Percentiles rank a stretch among this genome's conserved stretches.
These are phyloP conservation scores for Rubia balearica DNA, from an alignment of 305 asterid species.

Conservation along the genomic window DNA sequence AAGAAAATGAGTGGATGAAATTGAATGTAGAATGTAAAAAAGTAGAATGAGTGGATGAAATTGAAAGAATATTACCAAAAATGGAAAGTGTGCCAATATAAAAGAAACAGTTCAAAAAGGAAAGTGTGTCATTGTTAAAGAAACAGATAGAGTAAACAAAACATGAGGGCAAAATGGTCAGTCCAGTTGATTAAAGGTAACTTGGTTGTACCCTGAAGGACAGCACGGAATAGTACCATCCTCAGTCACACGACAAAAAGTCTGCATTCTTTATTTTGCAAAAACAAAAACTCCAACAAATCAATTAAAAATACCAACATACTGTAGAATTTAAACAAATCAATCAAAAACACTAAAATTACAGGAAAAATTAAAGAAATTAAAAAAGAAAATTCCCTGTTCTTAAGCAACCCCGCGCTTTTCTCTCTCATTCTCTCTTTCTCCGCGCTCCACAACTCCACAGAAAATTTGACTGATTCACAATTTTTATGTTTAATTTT, in stretches of 20 bases:
- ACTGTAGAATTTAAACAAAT: background rate
- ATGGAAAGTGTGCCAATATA: no score
- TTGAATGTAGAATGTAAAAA: no score
- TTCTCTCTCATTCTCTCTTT: constrained; percentile 23
- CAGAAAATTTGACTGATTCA: constrained; percentile 15
- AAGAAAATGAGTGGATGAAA: no score
- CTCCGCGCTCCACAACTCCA: constrained; percentile 28
- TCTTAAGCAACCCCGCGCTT: constrained; percentile 30
- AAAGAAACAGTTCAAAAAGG: no score
- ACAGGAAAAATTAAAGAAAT: constrained; percentile 12
- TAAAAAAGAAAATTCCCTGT: constrained; percentile 1
- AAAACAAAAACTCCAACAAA: background rate
- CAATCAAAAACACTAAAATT: background rate
- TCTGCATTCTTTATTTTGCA: background rate
- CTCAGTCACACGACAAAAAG: constrained; percentile 6
- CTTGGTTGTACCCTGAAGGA: constrained; percentile 39
- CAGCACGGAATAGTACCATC: constrained; percentile 64
- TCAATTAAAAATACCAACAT: background rate
- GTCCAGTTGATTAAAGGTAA: constrained; percentile 30
- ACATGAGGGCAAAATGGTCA: constrained; percentile 28
- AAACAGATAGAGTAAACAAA: no score
- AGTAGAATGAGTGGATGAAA: no score
- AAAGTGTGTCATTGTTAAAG: no score
- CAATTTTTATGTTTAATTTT: constrained; percentile 3
- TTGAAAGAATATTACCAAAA: no score